Percentiles rank a stretch among this genome's conserved stretches.
phyloP scores from a whole-genome alignment of 2,329 filamentous ascomycete species.

The Epichloe sp. region DNA sequence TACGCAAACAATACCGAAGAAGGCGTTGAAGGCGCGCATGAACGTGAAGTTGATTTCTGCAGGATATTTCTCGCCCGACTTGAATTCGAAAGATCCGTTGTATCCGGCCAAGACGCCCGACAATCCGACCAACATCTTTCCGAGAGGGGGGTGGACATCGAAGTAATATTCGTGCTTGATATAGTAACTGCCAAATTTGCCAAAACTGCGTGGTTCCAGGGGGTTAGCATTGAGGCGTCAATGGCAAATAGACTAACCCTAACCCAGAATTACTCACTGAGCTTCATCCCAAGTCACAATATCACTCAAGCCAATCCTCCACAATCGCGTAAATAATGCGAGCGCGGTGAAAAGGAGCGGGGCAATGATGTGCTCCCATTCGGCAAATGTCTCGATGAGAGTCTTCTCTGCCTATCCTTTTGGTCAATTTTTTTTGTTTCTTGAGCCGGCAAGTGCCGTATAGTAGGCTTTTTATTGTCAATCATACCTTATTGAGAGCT shows the following conservation, averaged over 20 bases:
- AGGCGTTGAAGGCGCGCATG: slow-evolving; percentile 95
- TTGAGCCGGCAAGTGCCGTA: not conserved
- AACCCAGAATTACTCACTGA: slow-evolving; percentile 31
- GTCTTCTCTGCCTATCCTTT: slow-evolving; percentile 28
- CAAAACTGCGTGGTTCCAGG: slow-evolving; percentile 46
- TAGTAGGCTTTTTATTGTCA: not conserved
- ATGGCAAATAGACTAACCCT: not conserved
- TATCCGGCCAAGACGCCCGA: slow-evolving; percentile 95
- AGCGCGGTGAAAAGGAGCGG: slow-evolving; percentile 48
- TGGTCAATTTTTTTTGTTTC: slow-evolving; percentile 8
- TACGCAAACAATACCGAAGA: slow-evolving; percentile 85
- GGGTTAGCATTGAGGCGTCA: slow-evolving; percentile 9
- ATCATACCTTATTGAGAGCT: slow-evolving; percentile 36
- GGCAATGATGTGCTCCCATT: slow-evolving; percentile 50
- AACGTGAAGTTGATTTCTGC: slow-evolving; percentile 92
- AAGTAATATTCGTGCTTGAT: slow-evolving; percentile 99
- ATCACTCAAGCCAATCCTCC: slow-evolving; percentile 55
- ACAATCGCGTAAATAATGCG: slow-evolving; percentile 54
- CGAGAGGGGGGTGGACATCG: slow-evolving; percentile 82
- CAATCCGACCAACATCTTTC: slow-evolving; percentile 95
- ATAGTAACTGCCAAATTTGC: slow-evolving; percentile 98
- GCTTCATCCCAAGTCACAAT: slow-evolving; percentile 58
- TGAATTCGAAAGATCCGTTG: slow-evolving; percentile 99
- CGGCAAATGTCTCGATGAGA: slow-evolving; percentile 46
- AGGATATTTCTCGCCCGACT: slow-evolving; percentile 92